Base-by-base conservation (phyloP, 768 basidiomycete species). In the Daedaleopsis nitida region DNA sequence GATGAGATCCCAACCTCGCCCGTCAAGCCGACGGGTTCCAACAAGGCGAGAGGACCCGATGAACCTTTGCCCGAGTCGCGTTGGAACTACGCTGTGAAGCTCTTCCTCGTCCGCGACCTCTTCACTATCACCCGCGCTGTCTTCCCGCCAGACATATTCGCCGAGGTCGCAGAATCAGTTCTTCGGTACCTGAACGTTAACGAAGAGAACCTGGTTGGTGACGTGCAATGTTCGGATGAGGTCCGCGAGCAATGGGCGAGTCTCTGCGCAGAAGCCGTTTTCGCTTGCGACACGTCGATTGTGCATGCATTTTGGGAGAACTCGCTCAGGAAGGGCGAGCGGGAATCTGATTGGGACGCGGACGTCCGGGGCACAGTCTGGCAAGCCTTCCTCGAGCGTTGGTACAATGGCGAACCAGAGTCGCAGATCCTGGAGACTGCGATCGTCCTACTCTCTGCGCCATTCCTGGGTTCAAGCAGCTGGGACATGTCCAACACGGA, bases 401-500 rank as follows among this genome's bases (percentile, higher is more conserved):
- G 91, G 89, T 75, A 70, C 55, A 74, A 76, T 17, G n/a, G 24
- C 24, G 42, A 21, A 13, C 14, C 14, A 16, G 16, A 13, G 14
- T 76, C 65, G 3, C 76, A 77, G 1, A 73, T 70, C 19, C 90
- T 85, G 85, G 84, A 87, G 60, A 79, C 81, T 14, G 80, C 80
- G 19, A 72, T 81, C 16, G 69, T 81, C 21, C 70, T 91, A 23
- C 76, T 88, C 27, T 79, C 79, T 32, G 77, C 84, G 53, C 91
- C 90, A 7, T 92, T 91, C 65, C 74, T 76, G 12, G 68, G 71
- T 35, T 52, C 55, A 11, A 65, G 66, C 49, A 59, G 75, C 11
- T 89, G 86, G 85, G 81, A 83, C 35, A 72, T 86, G 59, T 74
- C 68, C 17, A 77, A 77, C 27, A 82, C 84, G 11, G 88, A 90